Base-by-base conservation (phyloP, 495 filamentous ascomycete species). In the Tuber borchii region DNA sequence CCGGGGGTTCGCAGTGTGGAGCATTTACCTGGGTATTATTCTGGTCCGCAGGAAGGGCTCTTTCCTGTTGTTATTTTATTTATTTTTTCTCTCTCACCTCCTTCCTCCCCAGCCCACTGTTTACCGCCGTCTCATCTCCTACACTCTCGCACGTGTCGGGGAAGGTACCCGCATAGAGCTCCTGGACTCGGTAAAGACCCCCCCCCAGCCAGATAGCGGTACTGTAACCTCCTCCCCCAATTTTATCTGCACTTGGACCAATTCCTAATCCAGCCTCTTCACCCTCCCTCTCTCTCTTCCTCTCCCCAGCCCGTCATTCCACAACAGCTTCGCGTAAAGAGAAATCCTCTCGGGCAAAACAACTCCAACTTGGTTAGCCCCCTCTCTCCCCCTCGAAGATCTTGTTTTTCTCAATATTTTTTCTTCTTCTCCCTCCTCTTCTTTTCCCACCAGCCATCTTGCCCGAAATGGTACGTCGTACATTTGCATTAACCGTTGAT, bases 181-280 rank as follows among this genome's bases (percentile, higher is more conserved):
- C 76, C 78, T 79, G 70, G 70, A 78, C 78, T 73, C 71, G 78
- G 76, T 75, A 79, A 75, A 70, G 71, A 40, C 73, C 70, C 76
- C 68, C 68, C 74, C n/a, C n/a, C n/a, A 73, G 78, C 76, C 76
- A 68, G 78, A 56, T 72, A 78, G 69, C 20, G 22, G 48, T 31
- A 61, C 22, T 5, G n/a, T 61, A 61, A 61, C 51, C 51, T 31
- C n/a, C 51, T 31, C 51, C 2, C 51, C 12, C 51, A 56, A 56
- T 56, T 56, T 56, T 12, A 56, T 56, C 48, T 56, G 48, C 22
- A 56, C 77, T 70, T 78, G 77, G 76, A 72, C 74, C 71, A 44
- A 79, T 79, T 79, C 72, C 39, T 74, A 78, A 79, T 74, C 77
- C 77, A 79, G 74, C 77, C 77, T 72, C 72, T 46, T 72, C 74